Conservation (phyloP, 75 land plant genomes). For the Gnetum montanum region DNA sequence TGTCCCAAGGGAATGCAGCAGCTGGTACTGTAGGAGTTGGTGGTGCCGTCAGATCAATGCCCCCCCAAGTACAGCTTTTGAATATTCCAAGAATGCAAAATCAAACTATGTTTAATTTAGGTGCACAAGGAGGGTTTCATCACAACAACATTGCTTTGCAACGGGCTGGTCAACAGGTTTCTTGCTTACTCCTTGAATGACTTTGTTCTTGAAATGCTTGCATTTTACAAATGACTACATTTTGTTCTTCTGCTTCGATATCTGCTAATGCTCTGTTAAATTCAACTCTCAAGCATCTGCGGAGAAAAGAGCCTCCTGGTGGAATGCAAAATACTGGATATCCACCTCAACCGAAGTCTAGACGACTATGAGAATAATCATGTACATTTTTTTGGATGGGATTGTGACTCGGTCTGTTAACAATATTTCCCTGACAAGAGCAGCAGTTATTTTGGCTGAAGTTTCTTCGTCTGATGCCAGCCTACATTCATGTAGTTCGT, state of each 20-base stretch:
- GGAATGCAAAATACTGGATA: constrained; percentile 58
- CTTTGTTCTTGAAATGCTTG: neutral
- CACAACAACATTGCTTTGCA: constrained; percentile 52
- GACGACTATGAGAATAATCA: constrained; percentile 30
- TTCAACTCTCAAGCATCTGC: constrained; percentile 27
- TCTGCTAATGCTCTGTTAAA: neutral
- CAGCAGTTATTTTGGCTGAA: too few relatives aligned
- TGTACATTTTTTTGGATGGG: too few relatives aligned
- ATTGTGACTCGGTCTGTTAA: too few relatives aligned
- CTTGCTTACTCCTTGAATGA: neutral
- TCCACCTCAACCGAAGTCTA: constrained; percentile 36
- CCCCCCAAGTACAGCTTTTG: constrained; percentile 18
- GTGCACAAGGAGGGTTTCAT: constrained; percentile 47
- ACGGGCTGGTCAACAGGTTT: constrained; percentile 49
- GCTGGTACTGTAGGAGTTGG: constrained; percentile 24
- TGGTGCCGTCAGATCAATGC: constrained; percentile 32
- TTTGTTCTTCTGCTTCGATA: too few relatives aligned
- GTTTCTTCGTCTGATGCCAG: too few relatives aligned
- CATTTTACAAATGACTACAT: neutral
- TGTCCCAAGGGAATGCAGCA: constrained; percentile 28
- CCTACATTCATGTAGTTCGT: too few relatives aligned
- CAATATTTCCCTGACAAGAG: too few relatives aligned
- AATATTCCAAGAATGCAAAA: constrained; percentile 48
- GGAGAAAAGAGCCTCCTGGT: constrained; percentile 52
- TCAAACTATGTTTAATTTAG: constrained; percentile 40